Evolutionary conservation across 2,329 filamentous ascomycete species (phyloP).

Genomic region (Bipolaris zeicola): DNA sequence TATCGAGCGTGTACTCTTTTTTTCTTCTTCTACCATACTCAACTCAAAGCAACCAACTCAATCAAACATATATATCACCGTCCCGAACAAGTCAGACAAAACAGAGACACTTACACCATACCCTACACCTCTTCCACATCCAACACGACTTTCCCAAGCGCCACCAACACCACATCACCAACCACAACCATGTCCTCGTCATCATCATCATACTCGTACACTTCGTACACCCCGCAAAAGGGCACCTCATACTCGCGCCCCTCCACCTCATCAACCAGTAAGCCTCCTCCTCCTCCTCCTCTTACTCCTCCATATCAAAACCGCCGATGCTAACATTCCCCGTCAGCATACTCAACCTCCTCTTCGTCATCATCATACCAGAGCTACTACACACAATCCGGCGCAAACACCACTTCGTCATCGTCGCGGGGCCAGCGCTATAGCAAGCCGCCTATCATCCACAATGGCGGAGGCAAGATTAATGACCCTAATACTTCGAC

Average conservation of each 20-base stretch:
- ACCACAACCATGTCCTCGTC: background rate
- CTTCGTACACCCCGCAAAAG: background rate
- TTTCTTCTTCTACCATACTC: conserved; percentile 17
- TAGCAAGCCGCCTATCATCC: conserved; percentile 37
- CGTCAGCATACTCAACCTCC: conserved; percentile 32
- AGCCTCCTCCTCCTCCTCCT: background rate
- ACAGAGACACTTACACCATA: background rate
- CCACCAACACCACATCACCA: background rate
- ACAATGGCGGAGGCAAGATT: conserved; percentile 38
- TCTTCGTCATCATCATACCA: conserved; percentile 33
- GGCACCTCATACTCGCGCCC: conserved; percentile 19
- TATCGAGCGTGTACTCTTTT: conserved; percentile 14
- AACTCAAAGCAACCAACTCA: background rate
- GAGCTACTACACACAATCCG: conserved; percentile 34
- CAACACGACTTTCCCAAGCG: background rate
- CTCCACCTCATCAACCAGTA: conserved; percentile 7
- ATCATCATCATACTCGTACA: background rate
- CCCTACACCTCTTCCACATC: background rate
- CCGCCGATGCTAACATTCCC: conserved; percentile 23
- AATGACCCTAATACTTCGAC: conserved; percentile 39
- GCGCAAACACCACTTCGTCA: conserved; percentile 7
- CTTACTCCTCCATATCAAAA: conserved; percentile 27
- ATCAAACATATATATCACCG: background rate
- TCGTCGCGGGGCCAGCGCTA: conserved; percentile 34
- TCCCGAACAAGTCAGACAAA: background rate